phyloP scores from a whole-genome alignment of 305 asterid genomes.

The Rubia occidens region DNA sequence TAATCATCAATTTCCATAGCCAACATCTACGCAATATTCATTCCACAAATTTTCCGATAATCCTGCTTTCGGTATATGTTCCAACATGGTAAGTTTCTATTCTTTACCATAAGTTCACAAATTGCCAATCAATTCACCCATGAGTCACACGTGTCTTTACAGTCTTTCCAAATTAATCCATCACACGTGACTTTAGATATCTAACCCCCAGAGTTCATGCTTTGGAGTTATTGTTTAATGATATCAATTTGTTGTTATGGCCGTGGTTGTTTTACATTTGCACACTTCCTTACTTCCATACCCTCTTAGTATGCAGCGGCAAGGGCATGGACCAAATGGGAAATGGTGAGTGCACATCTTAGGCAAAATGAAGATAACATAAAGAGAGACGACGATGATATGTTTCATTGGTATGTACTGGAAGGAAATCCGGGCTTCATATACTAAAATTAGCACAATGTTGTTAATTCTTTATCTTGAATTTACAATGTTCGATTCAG shows the following conservation, averaged over 20 bases:
- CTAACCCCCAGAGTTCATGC: background rate
- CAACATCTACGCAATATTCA: too few relatives aligned
- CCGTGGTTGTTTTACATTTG: background rate
- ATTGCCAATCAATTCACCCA: too few relatives aligned
- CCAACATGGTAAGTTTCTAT: too few relatives aligned
- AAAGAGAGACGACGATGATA: constrained; percentile 68
- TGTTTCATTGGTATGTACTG: constrained; percentile 75
- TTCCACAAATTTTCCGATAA: too few relatives aligned
- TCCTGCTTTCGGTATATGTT: too few relatives aligned
- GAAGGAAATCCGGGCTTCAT: constrained; percentile 1
- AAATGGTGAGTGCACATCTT: constrained; percentile 90
- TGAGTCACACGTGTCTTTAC: too few relatives aligned
- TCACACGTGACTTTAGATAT: too few relatives aligned
- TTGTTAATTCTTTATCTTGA: constrained; percentile 9
- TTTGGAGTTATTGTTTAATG: background rate
- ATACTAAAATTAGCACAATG: background rate
- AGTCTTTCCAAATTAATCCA: too few relatives aligned
- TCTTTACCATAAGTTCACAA: too few relatives aligned
- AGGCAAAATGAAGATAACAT: constrained; percentile 57
- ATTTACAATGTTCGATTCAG: constrained; percentile 28
- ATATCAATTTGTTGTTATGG: background rate
- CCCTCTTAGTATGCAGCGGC: constrained; percentile 70
- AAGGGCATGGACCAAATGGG: constrained; percentile 96
- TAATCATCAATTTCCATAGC: too few relatives aligned
- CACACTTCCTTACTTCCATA: background rate